These are phyloP conservation scores for Teunomyces atbi DNA, from an alignment of 805 yeast genomes.

Conservation along the genomic window DNA sequence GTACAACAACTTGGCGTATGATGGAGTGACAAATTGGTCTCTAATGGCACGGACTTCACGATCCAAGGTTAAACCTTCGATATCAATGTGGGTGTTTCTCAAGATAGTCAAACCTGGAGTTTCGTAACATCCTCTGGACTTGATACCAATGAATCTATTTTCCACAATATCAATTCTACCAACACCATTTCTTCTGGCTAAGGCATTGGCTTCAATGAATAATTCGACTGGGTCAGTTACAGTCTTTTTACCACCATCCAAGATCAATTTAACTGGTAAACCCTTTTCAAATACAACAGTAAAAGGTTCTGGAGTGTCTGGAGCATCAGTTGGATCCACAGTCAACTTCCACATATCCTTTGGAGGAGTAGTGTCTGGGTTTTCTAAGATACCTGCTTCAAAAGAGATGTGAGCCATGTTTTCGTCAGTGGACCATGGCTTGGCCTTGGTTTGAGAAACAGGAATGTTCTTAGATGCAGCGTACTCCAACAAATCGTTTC, in stretches of 20 bases:
- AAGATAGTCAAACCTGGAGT: conserved; percentile 96
- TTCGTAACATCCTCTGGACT: conserved; percentile 99
- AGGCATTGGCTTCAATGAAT: conserved; percentile 86
- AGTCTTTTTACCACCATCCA: conserved; percentile 56
- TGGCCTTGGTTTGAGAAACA: conserved; percentile 95
- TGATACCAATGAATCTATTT: conserved; percentile 97
- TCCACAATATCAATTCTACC: conserved; percentile 99
- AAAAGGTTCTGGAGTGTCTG: conserved; percentile 88
- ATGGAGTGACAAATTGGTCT: conserved; percentile 92
- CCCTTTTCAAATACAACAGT: conserved; percentile 82
- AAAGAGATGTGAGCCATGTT: conserved; percentile 98
- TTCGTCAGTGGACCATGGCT: conserved; percentile 99
- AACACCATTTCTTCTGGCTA: conserved; percentile 99
- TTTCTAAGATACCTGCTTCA: conserved; percentile 99
- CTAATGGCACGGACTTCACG: conserved; percentile 97
- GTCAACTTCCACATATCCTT: conserved; percentile 99
- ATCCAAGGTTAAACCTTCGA: conserved; percentile 95
- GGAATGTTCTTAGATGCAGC: conserved; percentile 91
- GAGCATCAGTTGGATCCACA: conserved; percentile 94
- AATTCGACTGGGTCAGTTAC: conserved; percentile 89
- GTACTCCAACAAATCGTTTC: conserved; percentile 92
- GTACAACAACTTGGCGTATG: conserved; percentile 86
- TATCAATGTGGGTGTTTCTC: conserved; percentile 91
- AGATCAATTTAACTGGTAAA: conserved; percentile 76
- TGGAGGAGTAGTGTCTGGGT: conserved; percentile 98